Conservation (phyloP, 352 stramenopile species). For the Phytophthora ramorum region DNA sequence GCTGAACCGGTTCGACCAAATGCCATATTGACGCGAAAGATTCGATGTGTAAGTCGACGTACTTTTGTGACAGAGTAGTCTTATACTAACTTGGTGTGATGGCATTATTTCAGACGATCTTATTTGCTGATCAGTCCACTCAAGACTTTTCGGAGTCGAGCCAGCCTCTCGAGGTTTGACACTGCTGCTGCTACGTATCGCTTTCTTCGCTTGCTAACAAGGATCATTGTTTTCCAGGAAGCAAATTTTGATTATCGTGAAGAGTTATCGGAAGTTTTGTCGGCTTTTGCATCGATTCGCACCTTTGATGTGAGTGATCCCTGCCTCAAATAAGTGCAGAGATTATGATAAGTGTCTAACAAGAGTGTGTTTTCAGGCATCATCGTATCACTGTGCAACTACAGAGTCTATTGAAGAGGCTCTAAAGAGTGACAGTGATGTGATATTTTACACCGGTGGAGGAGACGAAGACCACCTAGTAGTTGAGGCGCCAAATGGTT, state of each 20-base stretch:
- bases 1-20: constrained; percentile 13
- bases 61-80: background rate
- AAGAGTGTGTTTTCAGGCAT: constrained; percentile 27
- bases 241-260: constrained; percentile 48
- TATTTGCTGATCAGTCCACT: constrained; percentile 36
- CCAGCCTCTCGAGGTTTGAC: constrained; percentile 34
- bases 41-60: constrained; percentile 31
- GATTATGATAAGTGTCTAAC: background rate
- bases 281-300: constrained; percentile 46
- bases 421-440: constrained; percentile 36
- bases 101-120: constrained; percentile 27
- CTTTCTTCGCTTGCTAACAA: background rate
- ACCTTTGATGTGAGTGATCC: constrained; percentile 46
- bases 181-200: background rate
- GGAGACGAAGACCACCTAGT: constrained; percentile 43
- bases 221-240: constrained; percentile 16
- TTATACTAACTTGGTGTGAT: background rate
- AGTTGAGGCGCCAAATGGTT: constrained; percentile 42
- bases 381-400: constrained; percentile 46
- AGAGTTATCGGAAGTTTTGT: constrained; percentile 59
- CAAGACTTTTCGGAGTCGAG: constrained; percentile 36
- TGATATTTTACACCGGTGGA: constrained; percentile 54
- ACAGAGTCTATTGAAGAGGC: constrained; percentile 37
- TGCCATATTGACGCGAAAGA: constrained; percentile 17
- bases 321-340: background rate